These are phyloP conservation scores for Vitis hybrid DNA, from an alignment of 177 flowering plant species.

Conservation along the genomic window DNA sequence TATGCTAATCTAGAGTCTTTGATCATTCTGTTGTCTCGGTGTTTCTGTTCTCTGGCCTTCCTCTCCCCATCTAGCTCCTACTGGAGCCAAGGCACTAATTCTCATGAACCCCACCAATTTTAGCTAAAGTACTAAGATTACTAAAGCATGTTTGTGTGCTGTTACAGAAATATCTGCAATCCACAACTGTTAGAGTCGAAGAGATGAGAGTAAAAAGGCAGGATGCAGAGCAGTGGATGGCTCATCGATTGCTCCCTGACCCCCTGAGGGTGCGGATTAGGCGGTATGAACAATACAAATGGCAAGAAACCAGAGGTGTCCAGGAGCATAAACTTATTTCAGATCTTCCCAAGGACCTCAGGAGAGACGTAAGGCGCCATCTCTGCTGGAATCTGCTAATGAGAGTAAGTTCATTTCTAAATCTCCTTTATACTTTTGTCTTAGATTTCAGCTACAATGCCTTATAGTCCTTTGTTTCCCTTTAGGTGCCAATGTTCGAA, in stretches of 20 bases:
- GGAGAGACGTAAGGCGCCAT: constrained; percentile 62
- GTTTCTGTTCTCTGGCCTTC: not conserved
- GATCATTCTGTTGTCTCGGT: not conserved
- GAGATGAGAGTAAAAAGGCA: constrained; percentile 59
- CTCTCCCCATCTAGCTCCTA: too few species aligned
- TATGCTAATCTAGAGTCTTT: not conserved
- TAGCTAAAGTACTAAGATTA: not conserved
- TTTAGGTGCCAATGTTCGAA: constrained; percentile 56
- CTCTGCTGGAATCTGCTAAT: constrained; percentile 47
- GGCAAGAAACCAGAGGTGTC: constrained; percentile 76
- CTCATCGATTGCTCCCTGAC: constrained; percentile 63
- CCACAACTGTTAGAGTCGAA: constrained; percentile 51
- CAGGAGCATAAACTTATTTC: constrained; percentile 46
- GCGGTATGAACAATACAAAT: constrained; percentile 54
- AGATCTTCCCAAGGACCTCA: constrained; percentile 57
- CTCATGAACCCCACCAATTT: too few species aligned
- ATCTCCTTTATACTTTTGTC: not conserved
- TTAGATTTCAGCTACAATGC: not conserved
- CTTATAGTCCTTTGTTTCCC: not conserved
- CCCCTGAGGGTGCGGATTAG: constrained; percentile 45
- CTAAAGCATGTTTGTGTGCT: not conserved
- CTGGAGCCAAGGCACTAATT: too few species aligned
- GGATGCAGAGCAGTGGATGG: constrained; percentile 75
- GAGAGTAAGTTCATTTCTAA: constrained; percentile 33
- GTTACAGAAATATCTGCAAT: constrained; percentile 55